These are phyloP conservation scores for Meira miltonrushii DNA, from an alignment of 1,284 basidiomycete genomes.

Conservation along the genomic window DNA sequence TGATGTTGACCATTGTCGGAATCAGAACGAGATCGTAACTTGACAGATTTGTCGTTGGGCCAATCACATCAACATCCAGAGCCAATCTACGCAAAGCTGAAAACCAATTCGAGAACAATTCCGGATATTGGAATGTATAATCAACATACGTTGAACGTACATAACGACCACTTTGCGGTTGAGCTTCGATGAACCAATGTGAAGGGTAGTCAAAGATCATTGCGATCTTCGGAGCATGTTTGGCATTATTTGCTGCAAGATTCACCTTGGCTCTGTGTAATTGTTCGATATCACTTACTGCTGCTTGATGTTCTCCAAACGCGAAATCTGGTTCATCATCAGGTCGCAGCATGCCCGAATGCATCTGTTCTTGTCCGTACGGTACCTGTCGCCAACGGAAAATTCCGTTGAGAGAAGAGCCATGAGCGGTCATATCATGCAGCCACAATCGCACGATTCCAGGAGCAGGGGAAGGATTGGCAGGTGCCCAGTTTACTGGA, in stretches of 20 bases:
- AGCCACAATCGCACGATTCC: slow-evolving; percentile 31
- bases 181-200: slow-evolving; percentile 24
- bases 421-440: slow-evolving; percentile 32
- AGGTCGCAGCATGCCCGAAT: slow-evolving; percentile 29
- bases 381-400: slow-evolving; percentile 35
- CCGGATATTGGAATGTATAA: slow-evolving; percentile 22
- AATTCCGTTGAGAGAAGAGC: slow-evolving; percentile 26
- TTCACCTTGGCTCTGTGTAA: background rate
- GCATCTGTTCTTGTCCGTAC: slow-evolving; percentile 35
- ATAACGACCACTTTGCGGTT: slow-evolving; percentile 31
- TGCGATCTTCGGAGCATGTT: slow-evolving; percentile 19
- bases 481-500: slow-evolving; percentile 25
- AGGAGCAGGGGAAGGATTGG: slow-evolving; percentile 22
- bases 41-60: slow-evolving; percentile 18
- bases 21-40: slow-evolving; percentile 30
- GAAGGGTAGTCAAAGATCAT: slow-evolving; percentile 26
- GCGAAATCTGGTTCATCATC: slow-evolving; percentile 29
- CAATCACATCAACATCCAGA: slow-evolving; percentile 29
- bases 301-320: slow-evolving; percentile 27
- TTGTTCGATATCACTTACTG: slow-evolving; percentile 20
- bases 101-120: slow-evolving; percentile 29
- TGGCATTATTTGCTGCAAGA: slow-evolving; percentile 8
- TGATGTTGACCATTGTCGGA: slow-evolving; percentile 24
- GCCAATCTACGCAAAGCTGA: slow-evolving; percentile 28
- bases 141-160: slow-evolving; percentile 19